phyloP scores from a whole-genome alignment of 768 basidiomycete species.

The Kwoniella newhampshirensis region DNA sequence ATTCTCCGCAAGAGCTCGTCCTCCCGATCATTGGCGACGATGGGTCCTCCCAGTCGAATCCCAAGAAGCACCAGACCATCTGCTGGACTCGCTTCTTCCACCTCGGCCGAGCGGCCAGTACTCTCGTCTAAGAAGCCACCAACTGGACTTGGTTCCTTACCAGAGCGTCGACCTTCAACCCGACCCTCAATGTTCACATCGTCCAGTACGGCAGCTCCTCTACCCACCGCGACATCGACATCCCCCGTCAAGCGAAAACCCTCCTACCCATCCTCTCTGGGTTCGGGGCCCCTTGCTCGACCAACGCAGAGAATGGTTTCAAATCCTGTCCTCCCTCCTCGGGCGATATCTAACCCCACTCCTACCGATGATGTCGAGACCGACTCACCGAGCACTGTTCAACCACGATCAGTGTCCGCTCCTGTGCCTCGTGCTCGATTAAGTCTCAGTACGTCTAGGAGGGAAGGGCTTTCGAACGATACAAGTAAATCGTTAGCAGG shows the following conservation, averaged over 20 bases:
- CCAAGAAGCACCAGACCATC: conserved; percentile 6
- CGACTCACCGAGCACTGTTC: conserved; percentile 1
- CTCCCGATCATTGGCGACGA: background rate
- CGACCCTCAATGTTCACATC: conserved; percentile 12
- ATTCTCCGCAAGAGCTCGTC: background rate
- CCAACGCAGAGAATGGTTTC: conserved; percentile 40
- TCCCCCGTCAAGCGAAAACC: conserved; percentile 34
- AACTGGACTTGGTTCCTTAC: conserved; percentile 13
- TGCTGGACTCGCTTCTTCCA: conserved; percentile 4
- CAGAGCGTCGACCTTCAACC: conserved; percentile 30
- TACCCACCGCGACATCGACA: background rate
- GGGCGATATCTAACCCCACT: conserved; percentile 18
- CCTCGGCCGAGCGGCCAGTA: background rate
- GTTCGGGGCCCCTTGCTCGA: conserved; percentile 34
- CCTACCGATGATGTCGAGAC: conserved; percentile 6
- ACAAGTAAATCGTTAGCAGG: conserved; percentile 32
- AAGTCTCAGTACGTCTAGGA: conserved; percentile 23
- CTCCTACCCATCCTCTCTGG: conserved; percentile 45
- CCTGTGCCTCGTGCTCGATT: conserved; percentile 17
- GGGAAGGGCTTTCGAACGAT: conserved; percentile 32
- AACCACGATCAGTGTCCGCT: conserved; percentile 34
- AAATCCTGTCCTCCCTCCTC: conserved; percentile 26
- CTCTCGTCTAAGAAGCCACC: conserved; percentile 1
- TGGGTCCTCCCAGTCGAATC: conserved; percentile 26
- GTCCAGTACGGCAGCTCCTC: background rate